Conservation (phyloP, 129 eudicot genomes). For the Mikania micrantha region DNA sequence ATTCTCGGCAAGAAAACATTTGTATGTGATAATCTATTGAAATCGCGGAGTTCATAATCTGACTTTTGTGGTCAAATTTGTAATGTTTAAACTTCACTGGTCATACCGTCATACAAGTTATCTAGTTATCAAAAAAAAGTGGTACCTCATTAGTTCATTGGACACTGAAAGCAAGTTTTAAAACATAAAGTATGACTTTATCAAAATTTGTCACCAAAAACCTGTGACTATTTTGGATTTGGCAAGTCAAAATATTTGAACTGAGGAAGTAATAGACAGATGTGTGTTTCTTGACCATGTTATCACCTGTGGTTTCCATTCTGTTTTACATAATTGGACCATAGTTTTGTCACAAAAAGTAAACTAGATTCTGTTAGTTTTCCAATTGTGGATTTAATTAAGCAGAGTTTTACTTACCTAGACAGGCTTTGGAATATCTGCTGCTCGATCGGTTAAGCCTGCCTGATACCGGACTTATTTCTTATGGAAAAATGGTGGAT, state of each 20-base stretch:
- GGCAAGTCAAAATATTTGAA: neutral
- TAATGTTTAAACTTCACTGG: neutral
- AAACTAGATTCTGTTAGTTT: neutral
- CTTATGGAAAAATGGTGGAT: slow-evolving; percentile 95
- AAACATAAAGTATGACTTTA: neutral
- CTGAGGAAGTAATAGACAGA: neutral
- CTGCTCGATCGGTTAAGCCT: slow-evolving; percentile 79
- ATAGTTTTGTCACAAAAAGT: neutral
- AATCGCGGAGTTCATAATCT: slow-evolving; percentile 5
- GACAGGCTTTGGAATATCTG: slow-evolving; percentile 87
- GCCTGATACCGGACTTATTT: slow-evolving; percentile 85
- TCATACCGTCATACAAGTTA: neutral
- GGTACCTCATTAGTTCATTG: neutral
- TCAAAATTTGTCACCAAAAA: neutral
- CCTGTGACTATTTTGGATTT: neutral
- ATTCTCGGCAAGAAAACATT: neutral
- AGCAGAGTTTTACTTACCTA: neutral
- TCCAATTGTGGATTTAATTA: neutral
- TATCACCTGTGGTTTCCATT: neutral
- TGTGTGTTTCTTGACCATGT: neutral
- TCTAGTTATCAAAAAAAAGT: neutral
- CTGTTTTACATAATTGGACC: neutral
- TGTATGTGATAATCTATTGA: neutral
- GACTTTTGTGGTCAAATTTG: neutral
- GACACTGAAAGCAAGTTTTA: neutral